Evolutionary conservation across 2,329 filamentous ascomycete species (phyloP), one percentile per base, ranked within the genome.

Genomic region (Trichoderma semiorbis): DNA sequence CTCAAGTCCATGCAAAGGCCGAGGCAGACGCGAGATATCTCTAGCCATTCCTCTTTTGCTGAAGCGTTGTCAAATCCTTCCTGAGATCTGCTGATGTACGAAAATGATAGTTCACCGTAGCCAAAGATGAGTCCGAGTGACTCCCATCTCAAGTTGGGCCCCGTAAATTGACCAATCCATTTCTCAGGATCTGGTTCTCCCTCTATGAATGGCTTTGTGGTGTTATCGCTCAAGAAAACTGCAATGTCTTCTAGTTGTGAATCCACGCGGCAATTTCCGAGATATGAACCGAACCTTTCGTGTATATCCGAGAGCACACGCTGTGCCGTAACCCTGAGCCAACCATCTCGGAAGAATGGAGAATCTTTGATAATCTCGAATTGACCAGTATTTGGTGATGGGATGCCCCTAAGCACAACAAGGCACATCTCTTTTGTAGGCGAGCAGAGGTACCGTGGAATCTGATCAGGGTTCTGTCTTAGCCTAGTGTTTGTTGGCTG

Each of bases 101-200:
- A 5, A 39, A 50, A 62, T 43, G 36, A 26, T 16, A 66, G 50
- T 24, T 71, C 63, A 10, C 34, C 21, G 32, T 63, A 73, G 21
- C 57, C 62, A 39, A 61, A 85, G 1, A 84, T 74, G 12, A 84
- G 67, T 0, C 83, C 84, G 1, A 86, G 69, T 0, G 81, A 80
- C 67, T 86, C 84, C 84, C 84, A 86, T 1, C 84, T 79, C 24
- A 83, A 75, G 18, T 80, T 80, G 0, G 73, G 72, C 0, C 83
- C 83, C 0, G 77, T 78, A 62, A 85, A 83, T 43, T 84, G 81
- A 2, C 74, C 76, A 0, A 81, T 74, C 83, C 83, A 85, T n/a
- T 75, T 75, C 4, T 80, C 73, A 0, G 80, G 74, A n/a, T 80
- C 77, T 0, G 77, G 72, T 10, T 81, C 78, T 0, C 81, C 76